Evolutionary conservation across 2,329 filamentous ascomycete genomes (phyloP).

Genomic region (Trichoderma koningii): DNA sequence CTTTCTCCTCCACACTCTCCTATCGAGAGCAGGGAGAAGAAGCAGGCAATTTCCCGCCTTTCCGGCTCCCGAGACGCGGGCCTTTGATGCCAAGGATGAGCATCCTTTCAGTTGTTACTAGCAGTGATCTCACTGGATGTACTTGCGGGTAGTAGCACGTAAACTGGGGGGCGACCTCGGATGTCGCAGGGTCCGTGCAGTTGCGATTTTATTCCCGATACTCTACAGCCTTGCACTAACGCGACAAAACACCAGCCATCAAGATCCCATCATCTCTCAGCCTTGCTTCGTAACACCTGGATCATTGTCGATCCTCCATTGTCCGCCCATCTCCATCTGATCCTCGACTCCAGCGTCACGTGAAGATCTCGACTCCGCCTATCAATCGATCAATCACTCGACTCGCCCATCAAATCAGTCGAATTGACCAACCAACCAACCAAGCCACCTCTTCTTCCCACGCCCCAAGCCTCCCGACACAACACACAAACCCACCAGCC

Average conservation of each 20-base stretch:
- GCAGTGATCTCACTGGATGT: not conserved
- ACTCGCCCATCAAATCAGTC: not conserved
- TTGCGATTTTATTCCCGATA: not conserved
- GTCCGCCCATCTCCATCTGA: not conserved
- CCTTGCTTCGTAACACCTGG: not conserved
- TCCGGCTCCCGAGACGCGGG: constrained; percentile 2
- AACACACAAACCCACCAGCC: not conserved
- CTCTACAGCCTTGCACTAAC: constrained; percentile 19
- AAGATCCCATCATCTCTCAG: not conserved
- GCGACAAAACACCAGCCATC: not conserved
- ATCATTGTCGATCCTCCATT: not conserved
- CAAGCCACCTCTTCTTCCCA: not conserved
- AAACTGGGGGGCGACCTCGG: not conserved
- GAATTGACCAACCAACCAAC: not conserved
- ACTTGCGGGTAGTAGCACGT: no score
- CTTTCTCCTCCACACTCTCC: constrained; percentile 23
- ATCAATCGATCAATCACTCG: not conserved
- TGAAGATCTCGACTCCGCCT: no score
- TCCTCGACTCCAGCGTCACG: not conserved
- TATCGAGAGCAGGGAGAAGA: not conserved
- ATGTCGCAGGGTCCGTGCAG: not conserved
- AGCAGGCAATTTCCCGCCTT: constrained; percentile 14
- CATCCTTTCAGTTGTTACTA: not conserved
- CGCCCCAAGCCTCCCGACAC: no score
- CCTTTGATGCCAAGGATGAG: constrained; percentile 5